Percentiles rank a stretch among this genome's conserved stretches.
These are phyloP conservation scores for Saccharomycopsis lassenensis DNA, from an alignment of 805 yeast species.

Conservation along the genomic window DNA sequence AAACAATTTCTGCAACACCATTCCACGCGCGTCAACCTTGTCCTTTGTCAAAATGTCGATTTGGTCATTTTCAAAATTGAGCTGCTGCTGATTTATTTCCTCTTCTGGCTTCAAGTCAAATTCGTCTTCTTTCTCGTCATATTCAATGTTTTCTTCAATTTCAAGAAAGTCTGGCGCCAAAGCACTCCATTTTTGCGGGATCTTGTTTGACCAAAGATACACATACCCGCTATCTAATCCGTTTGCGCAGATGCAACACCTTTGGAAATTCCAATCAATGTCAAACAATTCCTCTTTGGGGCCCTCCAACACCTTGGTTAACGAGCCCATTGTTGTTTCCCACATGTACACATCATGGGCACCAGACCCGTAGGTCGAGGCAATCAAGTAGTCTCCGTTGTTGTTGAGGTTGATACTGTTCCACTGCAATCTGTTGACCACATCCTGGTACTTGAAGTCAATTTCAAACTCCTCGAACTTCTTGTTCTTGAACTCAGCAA, in stretches of 20 bases:
- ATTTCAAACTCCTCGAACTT: conserved; percentile 42
- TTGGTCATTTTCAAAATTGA: conserved; percentile 52
- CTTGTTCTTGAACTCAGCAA: conserved; percentile 26
- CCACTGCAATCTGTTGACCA: conserved; percentile 84
- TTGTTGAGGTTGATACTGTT: conserved; percentile 66
- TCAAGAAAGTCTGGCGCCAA: conserved; percentile 94
- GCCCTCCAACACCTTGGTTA: conserved; percentile 82
- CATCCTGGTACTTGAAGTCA: conserved; percentile 81
- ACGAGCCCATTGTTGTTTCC: conserved; percentile 85
- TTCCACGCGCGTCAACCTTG: conserved; percentile 61
- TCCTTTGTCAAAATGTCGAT: conserved; percentile 64
- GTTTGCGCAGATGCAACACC: conserved; percentile 67
- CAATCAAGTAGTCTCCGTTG: conserved; percentile 75
- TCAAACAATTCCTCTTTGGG: conserved; percentile 80
- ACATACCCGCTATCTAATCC: conserved; percentile 80
- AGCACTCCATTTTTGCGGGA: conserved; percentile 94
- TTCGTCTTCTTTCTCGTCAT: conserved; percentile 83
- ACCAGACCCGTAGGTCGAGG: conserved; percentile 71
- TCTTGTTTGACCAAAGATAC: conserved; percentile 69
- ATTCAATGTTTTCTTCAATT: conserved; percentile 82
- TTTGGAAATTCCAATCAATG: conserved; percentile 74
- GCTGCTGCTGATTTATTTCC: conserved; percentile 45
- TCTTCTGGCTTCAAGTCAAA: conserved; percentile 72
- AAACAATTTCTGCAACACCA: conserved; percentile 43
- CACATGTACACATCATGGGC: conserved; percentile 85